These are phyloP conservation scores for Candida coleopterorum DNA, from an alignment of 805 yeast genomes.

Conservation along the genomic window DNA sequence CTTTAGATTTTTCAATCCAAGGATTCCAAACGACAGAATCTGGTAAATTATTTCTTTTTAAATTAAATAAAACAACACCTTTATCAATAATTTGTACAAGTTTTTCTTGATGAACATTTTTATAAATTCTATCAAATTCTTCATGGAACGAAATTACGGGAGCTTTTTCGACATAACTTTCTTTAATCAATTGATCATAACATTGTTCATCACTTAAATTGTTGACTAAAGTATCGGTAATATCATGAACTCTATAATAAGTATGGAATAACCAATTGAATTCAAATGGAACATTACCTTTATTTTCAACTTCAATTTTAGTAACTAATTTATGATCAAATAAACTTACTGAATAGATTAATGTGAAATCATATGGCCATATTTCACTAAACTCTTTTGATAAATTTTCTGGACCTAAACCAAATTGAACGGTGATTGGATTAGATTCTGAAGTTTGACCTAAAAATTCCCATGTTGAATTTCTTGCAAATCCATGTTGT, in stretches of 20 bases:
- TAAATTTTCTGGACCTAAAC: constrained; percentile 80
- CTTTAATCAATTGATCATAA: constrained; percentile 69
- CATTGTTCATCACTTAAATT: constrained; percentile 72
- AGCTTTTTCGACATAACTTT: constrained; percentile 61
- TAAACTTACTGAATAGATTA: constrained; percentile 65
- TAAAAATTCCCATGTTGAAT: constrained; percentile 86
- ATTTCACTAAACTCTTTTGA: constrained; percentile 51
- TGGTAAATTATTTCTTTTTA: constrained; percentile 60
- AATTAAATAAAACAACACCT: constrained; percentile 66
- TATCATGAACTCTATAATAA: constrained; percentile 69
- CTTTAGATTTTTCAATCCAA: constrained; percentile 77
- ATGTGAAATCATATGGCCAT: constrained; percentile 73
- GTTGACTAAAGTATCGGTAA: constrained; percentile 70
- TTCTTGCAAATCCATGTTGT: constrained; percentile 96
- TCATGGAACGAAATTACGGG: constrained; percentile 69
- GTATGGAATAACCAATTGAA: constrained; percentile 97
- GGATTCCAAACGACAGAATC: constrained; percentile 96
- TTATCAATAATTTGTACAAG: constrained; percentile 62
- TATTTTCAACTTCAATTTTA: constrained; percentile 69
- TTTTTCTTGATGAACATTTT: constrained; percentile 50
- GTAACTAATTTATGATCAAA: constrained; percentile 58
- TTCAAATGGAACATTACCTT: constrained; percentile 60
- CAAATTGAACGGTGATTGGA: constrained; percentile 79
- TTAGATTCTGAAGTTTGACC: constrained; percentile 73
- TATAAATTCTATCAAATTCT: constrained; percentile 85